Evolutionary conservation across 345 rosid species (phyloP).

Genomic region (Populus alba): DNA sequence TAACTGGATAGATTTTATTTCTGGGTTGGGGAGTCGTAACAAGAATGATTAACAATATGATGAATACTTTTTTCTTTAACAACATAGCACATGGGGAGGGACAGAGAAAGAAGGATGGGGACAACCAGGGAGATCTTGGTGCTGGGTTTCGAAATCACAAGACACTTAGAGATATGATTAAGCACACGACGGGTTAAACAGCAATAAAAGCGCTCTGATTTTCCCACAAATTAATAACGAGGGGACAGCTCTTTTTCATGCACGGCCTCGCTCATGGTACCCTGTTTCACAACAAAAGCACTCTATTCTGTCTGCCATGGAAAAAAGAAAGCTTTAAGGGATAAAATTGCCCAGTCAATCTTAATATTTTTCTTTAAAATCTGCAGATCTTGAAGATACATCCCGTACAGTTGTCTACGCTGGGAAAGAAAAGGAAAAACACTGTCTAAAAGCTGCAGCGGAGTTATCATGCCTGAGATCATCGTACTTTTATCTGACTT

Average conservation of each 20-base stretch:
- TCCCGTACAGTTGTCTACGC: too few relatives aligned
- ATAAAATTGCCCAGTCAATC: too few relatives aligned
- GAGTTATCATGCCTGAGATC: not conserved
- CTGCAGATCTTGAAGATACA: too few relatives aligned
- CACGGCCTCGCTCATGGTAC: not conserved
- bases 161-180: constrained; percentile 12
- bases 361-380: too few relatives aligned
- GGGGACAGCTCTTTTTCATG: not conserved
- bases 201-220: not conserved
- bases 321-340: too few relatives aligned
- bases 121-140: constrained; percentile 9
- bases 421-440: not conserved
- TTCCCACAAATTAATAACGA: not conserved
- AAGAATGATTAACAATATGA: not conserved
- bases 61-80: not conserved
- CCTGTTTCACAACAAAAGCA: not conserved
- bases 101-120: not conserved
- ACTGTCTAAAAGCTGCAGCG: not conserved
- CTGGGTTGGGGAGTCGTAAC: not conserved
- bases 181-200: not conserved
- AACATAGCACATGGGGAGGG: not conserved
- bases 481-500: not conserved
- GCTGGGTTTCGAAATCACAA: not conserved
- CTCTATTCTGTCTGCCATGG: too few relatives aligned
- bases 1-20: not conserved